Percentiles rank a stretch among this genome's conserved stretches.
Evolutionary conservation across 768 basidiomycete species (phyloP).

Genomic region (Rhodosporidiobolus odoratus): DNA sequence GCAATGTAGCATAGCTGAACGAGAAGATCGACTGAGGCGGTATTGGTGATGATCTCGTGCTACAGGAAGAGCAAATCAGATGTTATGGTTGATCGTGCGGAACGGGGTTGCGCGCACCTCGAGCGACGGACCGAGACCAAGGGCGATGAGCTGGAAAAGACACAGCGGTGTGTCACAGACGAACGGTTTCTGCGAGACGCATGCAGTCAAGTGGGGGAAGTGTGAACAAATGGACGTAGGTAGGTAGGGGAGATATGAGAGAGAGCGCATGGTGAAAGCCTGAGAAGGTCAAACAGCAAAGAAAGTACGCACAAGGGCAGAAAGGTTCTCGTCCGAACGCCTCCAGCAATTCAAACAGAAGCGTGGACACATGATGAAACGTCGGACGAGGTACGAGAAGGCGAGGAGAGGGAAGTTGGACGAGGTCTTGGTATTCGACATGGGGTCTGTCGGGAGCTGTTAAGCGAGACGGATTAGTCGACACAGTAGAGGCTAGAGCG

Average conservation of each 20-base stretch:
- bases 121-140: conserved; percentile 63
- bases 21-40: conserved; percentile 62
- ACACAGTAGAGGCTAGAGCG: neutral
- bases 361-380: conserved; percentile 60
- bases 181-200: conserved; percentile 64
- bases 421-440: conserved; percentile 48
- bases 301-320: conserved; percentile 1
- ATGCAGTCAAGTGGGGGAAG: too few species aligned
- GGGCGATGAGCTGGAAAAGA: conserved; percentile 62
- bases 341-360: conserved; percentile 72
- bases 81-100: neutral
- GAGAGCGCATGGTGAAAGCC: too few species aligned
- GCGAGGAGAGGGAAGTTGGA: conserved; percentile 60
- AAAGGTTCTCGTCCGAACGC: conserved; percentile 44
- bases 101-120: conserved; percentile 51
- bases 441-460: conserved; percentile 50
- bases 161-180: conserved; percentile 65
- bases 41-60: conserved; percentile 67
- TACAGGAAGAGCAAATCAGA: conserved; percentile 40
- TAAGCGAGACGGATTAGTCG: neutral
- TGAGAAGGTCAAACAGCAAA: neutral
- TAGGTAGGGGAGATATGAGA: too few species aligned
- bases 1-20: conserved; percentile 60
- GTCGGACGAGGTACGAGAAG: conserved; percentile 62
- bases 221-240: too few species aligned